These are phyloP conservation scores for Tremella mesenterica DNA, from an alignment of 768 basidiomycete species.

Conservation along the genomic window DNA sequence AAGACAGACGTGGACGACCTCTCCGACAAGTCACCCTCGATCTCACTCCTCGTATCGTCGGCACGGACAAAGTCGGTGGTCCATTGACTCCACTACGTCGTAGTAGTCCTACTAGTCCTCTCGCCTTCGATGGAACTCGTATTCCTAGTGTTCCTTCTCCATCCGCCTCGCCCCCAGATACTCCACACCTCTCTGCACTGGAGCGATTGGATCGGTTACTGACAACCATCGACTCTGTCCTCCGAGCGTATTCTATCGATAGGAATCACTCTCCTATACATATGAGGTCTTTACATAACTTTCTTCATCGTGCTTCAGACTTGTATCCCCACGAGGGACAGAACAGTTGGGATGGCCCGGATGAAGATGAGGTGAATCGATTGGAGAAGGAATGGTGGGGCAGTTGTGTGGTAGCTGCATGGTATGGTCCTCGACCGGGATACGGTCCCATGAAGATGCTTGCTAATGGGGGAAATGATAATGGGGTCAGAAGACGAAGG, in stretches of 20 bases:
- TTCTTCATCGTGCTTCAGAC: slow-evolving; percentile 4
- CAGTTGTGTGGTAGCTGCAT: slow-evolving; percentile 24
- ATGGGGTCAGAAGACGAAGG: not conserved
- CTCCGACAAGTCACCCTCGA: too few relatives aligned
- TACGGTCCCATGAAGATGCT: too few relatives aligned
- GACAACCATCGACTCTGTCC: slow-evolving; percentile 4
- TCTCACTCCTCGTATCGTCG: too few relatives aligned
- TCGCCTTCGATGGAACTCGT: too few relatives aligned
- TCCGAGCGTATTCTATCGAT: not conserved
- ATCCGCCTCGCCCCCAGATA: not conserved
- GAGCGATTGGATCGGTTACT: slow-evolving; percentile 7
- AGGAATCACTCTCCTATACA: slow-evolving; percentile 8
- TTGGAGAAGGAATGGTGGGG: slow-evolving; percentile 31
- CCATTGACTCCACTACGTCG: too few relatives aligned
- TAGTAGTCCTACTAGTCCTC: too few relatives aligned
- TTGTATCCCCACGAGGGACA: not conserved
- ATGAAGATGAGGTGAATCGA: slow-evolving; percentile 7
- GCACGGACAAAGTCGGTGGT: too few relatives aligned
- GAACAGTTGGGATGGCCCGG: not conserved
- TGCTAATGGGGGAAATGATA: too few relatives aligned
- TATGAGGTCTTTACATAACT: slow-evolving; percentile 2
- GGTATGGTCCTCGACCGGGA: slow-evolving; percentile 28
- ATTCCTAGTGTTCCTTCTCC: not conserved
- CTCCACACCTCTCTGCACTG: not conserved
- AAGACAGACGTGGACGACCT: too few relatives aligned